These are phyloP conservation scores for Megacollybia marginata DNA, from an alignment of 768 basidiomycete species.

Conservation along the genomic window DNA sequence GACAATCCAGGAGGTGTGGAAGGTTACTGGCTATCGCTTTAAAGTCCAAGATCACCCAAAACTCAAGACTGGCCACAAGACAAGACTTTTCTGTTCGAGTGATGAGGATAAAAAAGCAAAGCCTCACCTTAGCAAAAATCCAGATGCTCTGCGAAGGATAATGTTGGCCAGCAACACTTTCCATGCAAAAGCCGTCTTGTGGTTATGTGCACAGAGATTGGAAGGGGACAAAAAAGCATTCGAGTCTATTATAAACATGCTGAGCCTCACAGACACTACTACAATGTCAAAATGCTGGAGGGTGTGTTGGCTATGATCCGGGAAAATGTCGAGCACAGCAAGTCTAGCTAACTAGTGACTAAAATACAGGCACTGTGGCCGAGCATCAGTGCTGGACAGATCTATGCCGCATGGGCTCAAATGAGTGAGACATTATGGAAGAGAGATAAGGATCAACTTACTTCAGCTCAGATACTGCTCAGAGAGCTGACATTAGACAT, in stretches of 20 bases:
- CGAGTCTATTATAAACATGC: slow-evolving; percentile 10
- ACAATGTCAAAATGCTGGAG: slow-evolving; percentile 14
- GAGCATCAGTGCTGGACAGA: slow-evolving; percentile 12
- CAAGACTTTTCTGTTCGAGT: no score
- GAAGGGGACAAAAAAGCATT: background rate
- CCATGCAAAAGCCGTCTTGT: slow-evolving; percentile 12
- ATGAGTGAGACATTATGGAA: slow-evolving; percentile 20
- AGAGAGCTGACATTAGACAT: slow-evolving; percentile 17
- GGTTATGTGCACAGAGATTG: slow-evolving; percentile 8
- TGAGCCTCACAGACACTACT: slow-evolving; percentile 13
- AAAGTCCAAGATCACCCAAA: no score
- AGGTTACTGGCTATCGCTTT: no score
- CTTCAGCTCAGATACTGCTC: slow-evolving; percentile 16
- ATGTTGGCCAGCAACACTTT: slow-evolving; percentile 19
- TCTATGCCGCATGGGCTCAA: slow-evolving; percentile 18
- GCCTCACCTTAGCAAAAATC: slow-evolving; percentile 8
- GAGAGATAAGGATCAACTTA: slow-evolving; percentile 12
- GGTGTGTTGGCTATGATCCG: slow-evolving; percentile 14
- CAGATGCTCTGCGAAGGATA: slow-evolving; percentile 14
- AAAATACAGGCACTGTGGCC: slow-evolving; percentile 25
- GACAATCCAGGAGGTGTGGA: no score
- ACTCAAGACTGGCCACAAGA: no score
- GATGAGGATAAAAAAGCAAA: no score
- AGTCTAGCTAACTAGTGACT: slow-evolving; percentile 20
- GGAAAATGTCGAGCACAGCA: slow-evolving; percentile 14